Evolutionary conservation across 2,329 filamentous ascomycete genomes (phyloP).

Genomic region (Fusarium sp.): DNA sequence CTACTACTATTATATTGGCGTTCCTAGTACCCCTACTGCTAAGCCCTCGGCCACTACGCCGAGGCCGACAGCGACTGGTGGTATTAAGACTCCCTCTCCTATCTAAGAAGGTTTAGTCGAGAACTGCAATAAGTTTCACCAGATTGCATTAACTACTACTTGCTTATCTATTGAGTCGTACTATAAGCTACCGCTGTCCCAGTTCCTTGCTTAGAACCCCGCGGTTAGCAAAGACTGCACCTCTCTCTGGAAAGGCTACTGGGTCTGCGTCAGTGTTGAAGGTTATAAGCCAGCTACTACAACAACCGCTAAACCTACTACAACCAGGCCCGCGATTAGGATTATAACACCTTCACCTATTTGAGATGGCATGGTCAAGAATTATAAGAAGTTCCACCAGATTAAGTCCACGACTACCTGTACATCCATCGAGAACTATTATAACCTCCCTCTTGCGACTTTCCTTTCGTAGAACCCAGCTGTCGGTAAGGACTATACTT

Average conservation of each 20-base stretch:
- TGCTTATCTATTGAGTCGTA: slow-evolving; percentile 40
- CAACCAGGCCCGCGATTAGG: background rate
- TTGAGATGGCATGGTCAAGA: background rate
- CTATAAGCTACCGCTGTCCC: background rate
- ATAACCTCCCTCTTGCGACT: background rate
- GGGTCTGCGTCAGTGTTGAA: background rate
- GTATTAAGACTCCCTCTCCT: background rate
- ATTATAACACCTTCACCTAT: background rate
- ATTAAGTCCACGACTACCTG: background rate
- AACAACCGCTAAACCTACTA: background rate
- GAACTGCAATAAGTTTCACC: slow-evolving; percentile 21
- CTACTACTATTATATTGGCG: background rate
- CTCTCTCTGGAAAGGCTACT: background rate
- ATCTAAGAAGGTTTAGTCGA: background rate
- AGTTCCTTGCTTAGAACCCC: background rate
- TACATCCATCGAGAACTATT: background rate
- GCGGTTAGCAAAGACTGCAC: background rate
- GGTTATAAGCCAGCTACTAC: background rate
- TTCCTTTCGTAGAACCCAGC: background rate
- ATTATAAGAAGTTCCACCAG: background rate
- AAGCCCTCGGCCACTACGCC: accelerated
- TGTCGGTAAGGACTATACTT: background rate
- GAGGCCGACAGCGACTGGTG: background rate
- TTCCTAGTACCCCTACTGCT: accelerated
- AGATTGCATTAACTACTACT: slow-evolving; percentile 30